Percentiles rank a stretch among this genome's conserved stretches.
These are phyloP conservation scores for Chlamydomonas schloesseri DNA, from an alignment of 139 green algal genomes.

Conservation along the genomic window DNA sequence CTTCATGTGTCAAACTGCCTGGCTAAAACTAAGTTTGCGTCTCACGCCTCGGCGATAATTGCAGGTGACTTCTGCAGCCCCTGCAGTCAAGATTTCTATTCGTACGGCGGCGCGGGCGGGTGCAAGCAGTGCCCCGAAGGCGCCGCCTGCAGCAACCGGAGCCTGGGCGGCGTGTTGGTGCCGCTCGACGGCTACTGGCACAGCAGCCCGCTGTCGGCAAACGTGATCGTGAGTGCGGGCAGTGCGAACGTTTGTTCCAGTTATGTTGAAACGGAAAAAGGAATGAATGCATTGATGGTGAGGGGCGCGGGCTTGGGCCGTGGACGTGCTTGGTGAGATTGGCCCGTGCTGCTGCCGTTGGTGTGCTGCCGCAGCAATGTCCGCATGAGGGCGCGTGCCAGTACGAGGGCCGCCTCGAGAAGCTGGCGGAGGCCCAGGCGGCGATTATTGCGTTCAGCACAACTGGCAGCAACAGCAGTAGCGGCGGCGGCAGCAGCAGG, in stretches of 20 bases:
- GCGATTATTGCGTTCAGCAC: neutral
- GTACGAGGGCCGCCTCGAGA: neutral
- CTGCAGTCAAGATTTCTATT: neutral
- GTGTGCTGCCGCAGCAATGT: neutral
- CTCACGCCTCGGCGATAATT: too few relatives aligned
- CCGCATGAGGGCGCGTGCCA: neutral
- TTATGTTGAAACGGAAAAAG: too few relatives aligned
- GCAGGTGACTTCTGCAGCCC: conserved; percentile 4
- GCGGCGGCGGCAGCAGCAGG: too few relatives aligned
- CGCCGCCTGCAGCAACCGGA: neutral
- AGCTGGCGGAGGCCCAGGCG: neutral
- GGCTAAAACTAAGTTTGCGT: too few relatives aligned
- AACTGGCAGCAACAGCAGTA: too few relatives aligned
- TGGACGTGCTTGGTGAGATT: too few relatives aligned
- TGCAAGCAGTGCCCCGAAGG: conserved; percentile 10
- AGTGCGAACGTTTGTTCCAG: too few relatives aligned
- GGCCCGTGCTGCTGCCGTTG: neutral
- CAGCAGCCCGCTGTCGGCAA: neutral
- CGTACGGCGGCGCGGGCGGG: neutral
- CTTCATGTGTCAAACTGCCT: too few relatives aligned
- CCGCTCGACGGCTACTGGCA: conserved; percentile 26
- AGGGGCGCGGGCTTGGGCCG: too few relatives aligned
- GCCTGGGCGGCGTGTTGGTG: neutral
- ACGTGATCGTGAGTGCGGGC: conserved; percentile 1
- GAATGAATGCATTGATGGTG: too few relatives aligned